phyloP scores from a whole-genome alignment of 2,329 filamentous ascomycete species.

The Calonectria pseudoturangicola region DNA sequence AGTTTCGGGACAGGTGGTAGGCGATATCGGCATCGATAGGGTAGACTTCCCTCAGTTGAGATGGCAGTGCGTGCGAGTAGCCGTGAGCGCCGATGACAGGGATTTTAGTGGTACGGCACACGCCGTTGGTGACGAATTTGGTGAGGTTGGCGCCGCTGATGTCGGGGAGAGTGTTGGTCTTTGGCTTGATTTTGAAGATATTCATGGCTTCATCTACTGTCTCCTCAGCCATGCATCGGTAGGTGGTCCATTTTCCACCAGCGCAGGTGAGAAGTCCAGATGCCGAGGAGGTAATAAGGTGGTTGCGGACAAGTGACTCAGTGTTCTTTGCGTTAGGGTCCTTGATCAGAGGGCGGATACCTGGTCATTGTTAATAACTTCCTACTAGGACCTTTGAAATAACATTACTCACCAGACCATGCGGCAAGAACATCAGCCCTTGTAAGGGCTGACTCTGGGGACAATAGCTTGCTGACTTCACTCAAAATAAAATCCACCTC shows the following conservation, averaged over 20 bases:
- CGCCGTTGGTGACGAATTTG: conserved; percentile 75
- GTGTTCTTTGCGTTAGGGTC: conserved; percentile 89
- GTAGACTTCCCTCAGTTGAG: conserved; percentile 62
- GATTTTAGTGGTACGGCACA: conserved; percentile 84
- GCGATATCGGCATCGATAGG: conserved; percentile 64
- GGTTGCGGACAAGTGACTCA: conserved; percentile 88
- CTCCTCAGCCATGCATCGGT: conserved; percentile 91
- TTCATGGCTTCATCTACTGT: conserved; percentile 86
- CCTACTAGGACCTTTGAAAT: accelerated
- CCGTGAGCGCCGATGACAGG: conserved; percentile 86
- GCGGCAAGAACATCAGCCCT: conserved; percentile 86
- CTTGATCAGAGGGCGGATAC: conserved; percentile 85
- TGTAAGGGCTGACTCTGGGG: conserved; percentile 84
- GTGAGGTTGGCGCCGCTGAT: conserved; percentile 77
- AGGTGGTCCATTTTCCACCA: conserved; percentile 92
- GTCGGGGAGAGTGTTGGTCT: conserved; percentile 73
- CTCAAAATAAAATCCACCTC: conserved; percentile 89
- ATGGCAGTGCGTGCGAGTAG: conserved; percentile 64
- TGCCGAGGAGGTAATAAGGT: conserved; percentile 83
- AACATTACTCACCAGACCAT: conserved; percentile 79
- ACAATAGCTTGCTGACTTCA: conserved; percentile 85
- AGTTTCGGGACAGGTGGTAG: conserved; percentile 63
- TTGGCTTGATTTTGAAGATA: conserved; percentile 76
- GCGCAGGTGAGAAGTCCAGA: conserved; percentile 87
- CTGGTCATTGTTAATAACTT: conserved; percentile 54